These are phyloP conservation scores for Tricholoma hemisulphureum DNA, from an alignment of 768 basidiomycete genomes.

Conservation along the genomic window DNA sequence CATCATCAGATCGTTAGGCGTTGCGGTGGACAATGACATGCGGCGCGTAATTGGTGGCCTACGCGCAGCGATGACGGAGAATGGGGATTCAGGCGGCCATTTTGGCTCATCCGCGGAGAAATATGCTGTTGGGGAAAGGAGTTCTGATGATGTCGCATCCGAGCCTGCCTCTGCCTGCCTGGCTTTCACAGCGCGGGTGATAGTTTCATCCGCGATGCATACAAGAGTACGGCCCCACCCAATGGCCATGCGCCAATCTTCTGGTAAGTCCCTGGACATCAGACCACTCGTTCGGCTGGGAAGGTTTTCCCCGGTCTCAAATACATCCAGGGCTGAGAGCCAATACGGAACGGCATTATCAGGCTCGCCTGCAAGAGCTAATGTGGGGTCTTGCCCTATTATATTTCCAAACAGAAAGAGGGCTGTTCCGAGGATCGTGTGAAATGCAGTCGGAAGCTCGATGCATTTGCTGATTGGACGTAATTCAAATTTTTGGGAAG, in stretches of 20 bases:
- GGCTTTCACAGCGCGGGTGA: constrained; percentile 26
- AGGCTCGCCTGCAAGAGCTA: constrained; percentile 58
- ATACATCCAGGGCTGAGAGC: constrained; percentile 68
- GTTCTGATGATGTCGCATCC: neutral
- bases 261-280: constrained; percentile 28
- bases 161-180: constrained; percentile 15
- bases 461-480: constrained; percentile 32
- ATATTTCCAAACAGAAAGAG: constrained; percentile 65
- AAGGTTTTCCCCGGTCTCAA: constrained; percentile 65
- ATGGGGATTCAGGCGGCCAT: constrained; percentile 54
- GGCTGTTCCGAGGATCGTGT: constrained; percentile 61
- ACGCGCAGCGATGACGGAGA: constrained; percentile 46
- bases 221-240: constrained; percentile 67
- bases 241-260: constrained; percentile 70
- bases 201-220: constrained; percentile 53
- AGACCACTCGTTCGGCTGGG: constrained; percentile 43
- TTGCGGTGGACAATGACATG: constrained; percentile 41
- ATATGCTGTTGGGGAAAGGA: constrained; percentile 11
- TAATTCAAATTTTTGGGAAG: neutral
- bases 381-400: constrained; percentile 49
- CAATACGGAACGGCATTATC: constrained; percentile 52
- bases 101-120: constrained; percentile 39
- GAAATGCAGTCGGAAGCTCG: constrained; percentile 64
- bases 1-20: constrained; percentile 51
- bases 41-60: constrained; percentile 51